Base-by-base conservation (phyloP, 2,329 filamentous ascomycete species). In the Fusarium sp. region DNA sequence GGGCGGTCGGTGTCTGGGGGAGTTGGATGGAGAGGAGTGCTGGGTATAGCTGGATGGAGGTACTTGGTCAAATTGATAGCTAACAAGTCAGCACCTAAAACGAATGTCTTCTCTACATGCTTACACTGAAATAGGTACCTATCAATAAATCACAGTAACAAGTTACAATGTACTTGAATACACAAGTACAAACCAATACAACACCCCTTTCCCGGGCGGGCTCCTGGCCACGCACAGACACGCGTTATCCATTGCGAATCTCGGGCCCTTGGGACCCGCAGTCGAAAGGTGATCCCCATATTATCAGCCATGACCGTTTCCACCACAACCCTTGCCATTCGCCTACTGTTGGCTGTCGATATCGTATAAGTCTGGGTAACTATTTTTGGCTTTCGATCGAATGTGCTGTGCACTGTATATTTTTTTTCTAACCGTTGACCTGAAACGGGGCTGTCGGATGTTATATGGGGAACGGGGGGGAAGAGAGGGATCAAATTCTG, bases 201-300 rank as follows among this genome's bases (percentile, higher is more conserved):
- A 44, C 7, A 10, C 40, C 40, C 42, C 42, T 46, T 46, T 46
- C 42, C 38, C 25, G 25, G 25, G 25, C 25, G 2, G 20, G 6
- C 38, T n/a, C 20, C 42, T 46, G 42, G 42, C 42, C 42, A 46
- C 27, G 46, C 46, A 51, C 46, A 51, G 46, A 51, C 46, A 31
- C 46, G 46, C 25, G 46, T 29, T 29, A 7, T 50, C 25, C 46
- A 50, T 50, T 50, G 46, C 46, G 46, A 51, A 20, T 51, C 46
- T 46, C 46, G n/a, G n/a, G n/a, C 27, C 25, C 25, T n/a, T 27
- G 25, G 25, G 46, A 51, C 46, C 46, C 46, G 46, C 46, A 51
- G 46, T 51, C 46, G 46, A 51, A 51, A 51, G 25, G 46, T 51
- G 27, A 33, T 51, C 46, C 27, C 46, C 46, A 51, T 50, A 50